phyloP scores from a whole-genome alignment of 148 eudicot genomes.

The Nepenthes mirabilis region DNA sequence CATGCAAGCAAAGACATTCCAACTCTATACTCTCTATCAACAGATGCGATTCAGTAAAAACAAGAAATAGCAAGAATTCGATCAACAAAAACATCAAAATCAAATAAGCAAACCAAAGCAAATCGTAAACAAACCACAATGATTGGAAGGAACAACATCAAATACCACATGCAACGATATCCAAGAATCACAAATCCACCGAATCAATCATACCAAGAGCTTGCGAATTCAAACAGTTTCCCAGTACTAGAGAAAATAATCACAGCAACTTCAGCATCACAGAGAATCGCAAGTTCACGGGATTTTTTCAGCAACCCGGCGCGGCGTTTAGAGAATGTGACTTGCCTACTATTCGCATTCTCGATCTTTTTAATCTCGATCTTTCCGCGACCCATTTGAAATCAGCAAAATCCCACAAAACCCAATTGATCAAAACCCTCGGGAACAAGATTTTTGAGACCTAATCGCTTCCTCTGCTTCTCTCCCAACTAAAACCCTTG shows the following conservation, averaged over 20 bases:
- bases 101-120: too few species aligned
- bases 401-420: constrained; percentile 12
- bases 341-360: constrained; percentile 65
- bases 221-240: constrained; percentile 48
- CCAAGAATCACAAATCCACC: constrained; percentile 1
- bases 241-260: constrained; percentile 60
- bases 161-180: background rate
- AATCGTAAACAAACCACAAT: too few species aligned
- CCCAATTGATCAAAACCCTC: constrained; percentile 4
- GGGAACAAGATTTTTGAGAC: constrained; percentile 1
- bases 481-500: background rate
- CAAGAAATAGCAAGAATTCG: too few species aligned
- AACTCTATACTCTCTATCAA: too few species aligned
- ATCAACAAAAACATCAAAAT: too few species aligned
- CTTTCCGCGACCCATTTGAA: constrained; percentile 46
- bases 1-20: background rate
- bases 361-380: constrained; percentile 61
- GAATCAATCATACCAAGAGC: constrained; percentile 26
- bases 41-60: too few species aligned
- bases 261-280: constrained; percentile 67
- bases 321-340: constrained; percentile 56
- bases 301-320: constrained; percentile 63
- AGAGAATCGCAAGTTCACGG: constrained; percentile 46
- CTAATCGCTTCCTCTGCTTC: constrained; percentile 1
- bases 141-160: too few species aligned